phyloP scores from a whole-genome alignment of 768 basidiomycete genomes.

The Termitomyces sp. region DNA sequence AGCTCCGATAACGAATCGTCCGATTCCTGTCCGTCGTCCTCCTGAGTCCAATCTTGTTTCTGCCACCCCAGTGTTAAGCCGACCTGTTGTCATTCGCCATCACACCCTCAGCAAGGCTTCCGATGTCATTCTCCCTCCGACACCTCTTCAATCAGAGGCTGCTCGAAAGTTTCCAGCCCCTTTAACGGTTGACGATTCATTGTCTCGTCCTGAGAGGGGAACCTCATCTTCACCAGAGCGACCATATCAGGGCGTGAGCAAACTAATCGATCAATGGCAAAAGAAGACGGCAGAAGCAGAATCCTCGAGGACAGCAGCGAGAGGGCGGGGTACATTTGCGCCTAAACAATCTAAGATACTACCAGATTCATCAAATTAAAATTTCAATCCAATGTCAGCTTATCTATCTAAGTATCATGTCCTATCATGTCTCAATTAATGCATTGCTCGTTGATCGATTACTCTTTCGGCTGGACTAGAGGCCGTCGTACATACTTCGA shows the following conservation, averaged over 20 bases:
- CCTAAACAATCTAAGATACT: constrained; percentile 36
- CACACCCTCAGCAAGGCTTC: constrained; percentile 11
- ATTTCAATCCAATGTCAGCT: background rate
- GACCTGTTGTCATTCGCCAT: constrained; percentile 9
- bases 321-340: constrained; percentile 28
- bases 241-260: constrained; percentile 79
- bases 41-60: background rate
- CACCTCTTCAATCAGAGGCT: constrained; percentile 24
- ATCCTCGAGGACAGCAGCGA: constrained; percentile 22
- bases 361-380: constrained; percentile 14
- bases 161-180: constrained; percentile 15
- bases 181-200: constrained; percentile 16
- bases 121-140: constrained; percentile 19
- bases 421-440: background rate
- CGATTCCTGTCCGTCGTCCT: constrained; percentile 4
- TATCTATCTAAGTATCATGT: background rate
- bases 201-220: constrained; percentile 23
- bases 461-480: background rate
- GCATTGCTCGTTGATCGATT: background rate
- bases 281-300: constrained; percentile 65
- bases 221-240: constrained; percentile 64
- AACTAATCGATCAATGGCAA: constrained; percentile 86
- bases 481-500: background rate
- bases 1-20: background rate
- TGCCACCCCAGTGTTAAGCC: background rate